These are phyloP conservation scores for Yarrowia galli DNA, from an alignment of 1,139 yeast species.

Conservation along the genomic window DNA sequence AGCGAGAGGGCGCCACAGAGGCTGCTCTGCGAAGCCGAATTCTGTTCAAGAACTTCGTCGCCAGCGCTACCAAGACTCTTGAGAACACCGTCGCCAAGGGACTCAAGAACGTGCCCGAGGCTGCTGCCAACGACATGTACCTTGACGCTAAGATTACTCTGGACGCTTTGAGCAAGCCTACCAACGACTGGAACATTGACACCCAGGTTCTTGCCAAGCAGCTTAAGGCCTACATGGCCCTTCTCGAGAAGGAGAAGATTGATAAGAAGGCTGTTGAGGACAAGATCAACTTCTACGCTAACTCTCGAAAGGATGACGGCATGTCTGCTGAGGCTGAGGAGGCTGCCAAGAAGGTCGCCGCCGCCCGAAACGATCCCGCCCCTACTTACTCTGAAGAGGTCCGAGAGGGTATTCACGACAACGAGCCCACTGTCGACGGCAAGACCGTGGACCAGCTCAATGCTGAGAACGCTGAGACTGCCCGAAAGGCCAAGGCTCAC, in stretches of 20 bases:
- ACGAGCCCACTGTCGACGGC: constrained; percentile 30
- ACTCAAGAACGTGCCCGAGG: constrained; percentile 17
- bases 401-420: constrained; percentile 2
- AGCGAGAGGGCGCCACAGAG: constrained; percentile 13
- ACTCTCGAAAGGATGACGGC: not conserved
- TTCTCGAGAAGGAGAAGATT: constrained; percentile 1
- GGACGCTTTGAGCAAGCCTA: constrained; percentile 6
- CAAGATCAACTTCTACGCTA: constrained; percentile 19
- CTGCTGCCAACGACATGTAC: constrained; percentile 26
- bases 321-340: constrained; percentile 17
- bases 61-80: constrained; percentile 17
- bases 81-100: constrained; percentile 11
- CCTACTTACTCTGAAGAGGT: constrained; percentile 27
- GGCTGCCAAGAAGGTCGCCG: constrained; percentile 24
- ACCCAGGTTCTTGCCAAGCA: constrained; percentile 33
- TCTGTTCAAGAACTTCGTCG: constrained; percentile 26
- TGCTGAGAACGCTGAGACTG: constrained; percentile 16
- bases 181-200: constrained; percentile 35
- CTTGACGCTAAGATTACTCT: constrained; percentile 32
- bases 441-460: constrained; percentile 20
- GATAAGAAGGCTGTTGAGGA: constrained; percentile 20
- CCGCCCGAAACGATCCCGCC: constrained; percentile 10
- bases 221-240: constrained; percentile 14
- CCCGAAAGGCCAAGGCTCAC: not conserved
- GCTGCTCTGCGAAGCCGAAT: constrained; percentile 33